Conservation (phyloP, 75 land plant species). For the Cunninghamia lanceolata region DNA sequence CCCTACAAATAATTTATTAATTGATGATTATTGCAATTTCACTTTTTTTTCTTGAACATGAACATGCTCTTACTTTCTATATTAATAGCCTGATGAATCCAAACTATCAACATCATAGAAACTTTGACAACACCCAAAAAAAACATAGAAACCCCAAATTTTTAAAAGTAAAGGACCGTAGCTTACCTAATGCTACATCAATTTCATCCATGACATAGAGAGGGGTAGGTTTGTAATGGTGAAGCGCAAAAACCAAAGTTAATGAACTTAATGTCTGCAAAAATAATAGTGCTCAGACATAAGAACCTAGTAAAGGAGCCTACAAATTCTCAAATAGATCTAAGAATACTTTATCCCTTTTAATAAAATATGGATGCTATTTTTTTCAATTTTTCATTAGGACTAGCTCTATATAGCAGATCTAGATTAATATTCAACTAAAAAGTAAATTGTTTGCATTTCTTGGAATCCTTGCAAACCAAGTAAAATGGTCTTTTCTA, state of each 20-base stretch:
- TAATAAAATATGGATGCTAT: background rate
- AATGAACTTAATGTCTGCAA: conserved; percentile 89
- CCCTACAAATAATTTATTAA: background rate
- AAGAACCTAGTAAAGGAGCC: background rate
- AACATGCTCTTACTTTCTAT: background rate
- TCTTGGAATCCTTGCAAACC: background rate
- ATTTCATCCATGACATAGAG: conserved; percentile 99
- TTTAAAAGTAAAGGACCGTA: background rate
- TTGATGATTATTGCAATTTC: background rate
- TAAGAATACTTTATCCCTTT: background rate
- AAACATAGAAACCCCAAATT: background rate
- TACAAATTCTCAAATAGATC: background rate
- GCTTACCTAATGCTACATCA: conserved; percentile 93
- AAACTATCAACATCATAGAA: background rate
- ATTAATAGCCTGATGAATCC: background rate
- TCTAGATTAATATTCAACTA: background rate
- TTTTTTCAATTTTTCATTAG: background rate
- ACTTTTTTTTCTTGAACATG: background rate
- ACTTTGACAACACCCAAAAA: background rate
- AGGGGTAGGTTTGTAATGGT: conserved; percentile 98
- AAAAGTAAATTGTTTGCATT: background rate
- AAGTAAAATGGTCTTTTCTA: background rate
- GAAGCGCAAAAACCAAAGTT: conserved; percentile 96
- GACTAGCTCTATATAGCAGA: background rate
- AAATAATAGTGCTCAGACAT: background rate